Percentiles rank a stretch among this genome's conserved stretches.
Evolutionary conservation across 1,284 basidiomycete genomes (phyloP).

Genomic region (Tilletiaria anomala): DNA sequence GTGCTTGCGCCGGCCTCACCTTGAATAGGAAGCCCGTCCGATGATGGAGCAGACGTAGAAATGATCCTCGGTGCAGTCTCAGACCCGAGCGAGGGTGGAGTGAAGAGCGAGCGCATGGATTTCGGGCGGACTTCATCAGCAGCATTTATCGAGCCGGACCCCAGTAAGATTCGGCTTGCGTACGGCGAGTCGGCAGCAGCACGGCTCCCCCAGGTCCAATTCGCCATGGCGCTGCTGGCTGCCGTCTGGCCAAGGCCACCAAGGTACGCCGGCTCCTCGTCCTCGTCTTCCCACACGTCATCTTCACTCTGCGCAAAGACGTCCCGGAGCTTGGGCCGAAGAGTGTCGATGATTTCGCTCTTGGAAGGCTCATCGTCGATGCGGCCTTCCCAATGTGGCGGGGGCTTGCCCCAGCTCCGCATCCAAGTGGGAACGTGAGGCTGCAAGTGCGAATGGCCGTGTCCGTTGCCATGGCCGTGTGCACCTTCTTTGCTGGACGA

Average conservation of each 20-base stretch:
- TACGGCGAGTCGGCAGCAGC: no score
- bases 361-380: constrained; percentile 15
- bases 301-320: constrained; percentile 24
- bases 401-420: constrained; percentile 29
- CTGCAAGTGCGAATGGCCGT: not conserved
- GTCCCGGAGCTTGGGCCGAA: constrained; percentile 16
- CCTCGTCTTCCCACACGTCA: constrained; percentile 31
- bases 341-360: not conserved
- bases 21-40: no score
- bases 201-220: no score
- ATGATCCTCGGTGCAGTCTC: no score
- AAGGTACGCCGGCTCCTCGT: constrained; percentile 19
- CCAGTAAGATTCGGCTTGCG: no score
- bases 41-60: no score
- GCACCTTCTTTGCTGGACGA: not conserved
- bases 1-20: no score
- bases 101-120: no score
- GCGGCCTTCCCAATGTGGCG: constrained; percentile 26
- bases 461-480: not conserved
- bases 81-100: no score
- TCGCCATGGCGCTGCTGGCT: no score
- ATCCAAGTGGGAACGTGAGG: constrained; percentile 12
- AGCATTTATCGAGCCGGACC: no score
- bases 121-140: no score
- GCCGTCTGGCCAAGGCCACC: constrained; percentile 29